phyloP scores from a whole-genome alignment of 2,329 filamentous ascomycete genomes.

The Xylaria multiplex region DNA sequence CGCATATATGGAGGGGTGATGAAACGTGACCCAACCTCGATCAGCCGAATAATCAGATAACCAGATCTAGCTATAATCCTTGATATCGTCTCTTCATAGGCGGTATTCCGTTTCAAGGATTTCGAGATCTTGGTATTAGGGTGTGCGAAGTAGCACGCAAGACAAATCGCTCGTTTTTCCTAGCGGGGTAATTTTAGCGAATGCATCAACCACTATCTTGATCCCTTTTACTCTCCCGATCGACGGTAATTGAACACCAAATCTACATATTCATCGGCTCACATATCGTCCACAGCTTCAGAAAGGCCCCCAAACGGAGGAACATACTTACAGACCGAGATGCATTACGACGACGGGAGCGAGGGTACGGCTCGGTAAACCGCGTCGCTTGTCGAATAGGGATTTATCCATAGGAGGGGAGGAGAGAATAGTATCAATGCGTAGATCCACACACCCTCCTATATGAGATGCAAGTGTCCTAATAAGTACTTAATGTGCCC shows the following conservation, averaged over 20 bases:
- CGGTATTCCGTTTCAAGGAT: too few species aligned
- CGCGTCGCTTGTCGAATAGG: slow-evolving; percentile 10
- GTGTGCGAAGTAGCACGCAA: not conserved
- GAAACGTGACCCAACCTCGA: not conserved
- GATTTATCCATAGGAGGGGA: slow-evolving; percentile 23
- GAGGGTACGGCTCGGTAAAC: slow-evolving; percentile 15
- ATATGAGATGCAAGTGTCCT: not conserved
- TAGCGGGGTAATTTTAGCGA: not conserved
- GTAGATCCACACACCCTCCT: slow-evolving; percentile 12
- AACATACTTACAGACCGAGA: slow-evolving; percentile 7
- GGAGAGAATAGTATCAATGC: slow-evolving; percentile 15
- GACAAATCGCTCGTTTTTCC: not conserved
- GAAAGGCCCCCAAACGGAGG: not conserved
- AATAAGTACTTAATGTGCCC: not conserved
- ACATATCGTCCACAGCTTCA: not conserved
- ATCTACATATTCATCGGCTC: not conserved
- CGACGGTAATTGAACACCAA: not conserved
- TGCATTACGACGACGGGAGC: slow-evolving; percentile 28
- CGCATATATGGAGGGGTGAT: not conserved
- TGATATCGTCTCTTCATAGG: not conserved
- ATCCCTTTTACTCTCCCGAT: not conserved
- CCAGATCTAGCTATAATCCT: not conserved
- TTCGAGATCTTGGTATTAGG: too few species aligned
- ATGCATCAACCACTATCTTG: not conserved
- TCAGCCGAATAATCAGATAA: slow-evolving; percentile 4